Base-by-base conservation (phyloP, 768 basidiomycete species). In the Mrakia frigida region DNA sequence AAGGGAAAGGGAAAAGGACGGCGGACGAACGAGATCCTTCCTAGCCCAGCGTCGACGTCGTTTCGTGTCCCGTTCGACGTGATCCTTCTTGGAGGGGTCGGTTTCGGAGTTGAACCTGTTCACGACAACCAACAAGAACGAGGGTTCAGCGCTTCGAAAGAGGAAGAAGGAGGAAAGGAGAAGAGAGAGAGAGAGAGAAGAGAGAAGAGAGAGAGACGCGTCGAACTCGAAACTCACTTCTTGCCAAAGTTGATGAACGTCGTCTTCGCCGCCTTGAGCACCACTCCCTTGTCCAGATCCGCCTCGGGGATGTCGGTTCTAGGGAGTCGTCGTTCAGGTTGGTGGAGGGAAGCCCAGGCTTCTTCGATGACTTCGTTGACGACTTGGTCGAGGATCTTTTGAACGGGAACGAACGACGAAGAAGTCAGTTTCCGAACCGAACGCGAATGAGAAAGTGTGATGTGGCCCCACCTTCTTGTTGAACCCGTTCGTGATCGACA, bases 11-110 rank as follows among this genome's bases (percentile, higher is more conserved):
- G 23, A 35, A 21, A 46, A 10, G 13, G 56, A 56, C 1, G 56
- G n/a, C n/a, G 56, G 23, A 56, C 56, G 28, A 65, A 13, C 43
- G 14, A 81, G 70, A 46, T 41, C n/a, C 28, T 37, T 70, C 33
- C 43, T 70, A 3, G 46, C 11, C 16, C 37, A 43, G 52, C 43
- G 69, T 41, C 69, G 69, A 2, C 81, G 69, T n/a, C 77, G 73
- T 78, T 82, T 83, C 3, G 80, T 77, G 67, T 82, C 81, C n/a
- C 74, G 43, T 35, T 80, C 81, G 46, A 78, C 80, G 46, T 79
- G 79, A 59, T 76, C 79, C 13, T 70, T 78, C 28, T 75, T 79
- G 4, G 67, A 73, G 5, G 80, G 79, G 74, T 82, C 81, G 37
- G 76, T 82, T 74, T 82, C 80, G 6, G 80, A 77, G 1, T 63